These are phyloP conservation scores for Gentiana macrophylla DNA, from an alignment of 257 asterid species.

Conservation along the genomic window DNA sequence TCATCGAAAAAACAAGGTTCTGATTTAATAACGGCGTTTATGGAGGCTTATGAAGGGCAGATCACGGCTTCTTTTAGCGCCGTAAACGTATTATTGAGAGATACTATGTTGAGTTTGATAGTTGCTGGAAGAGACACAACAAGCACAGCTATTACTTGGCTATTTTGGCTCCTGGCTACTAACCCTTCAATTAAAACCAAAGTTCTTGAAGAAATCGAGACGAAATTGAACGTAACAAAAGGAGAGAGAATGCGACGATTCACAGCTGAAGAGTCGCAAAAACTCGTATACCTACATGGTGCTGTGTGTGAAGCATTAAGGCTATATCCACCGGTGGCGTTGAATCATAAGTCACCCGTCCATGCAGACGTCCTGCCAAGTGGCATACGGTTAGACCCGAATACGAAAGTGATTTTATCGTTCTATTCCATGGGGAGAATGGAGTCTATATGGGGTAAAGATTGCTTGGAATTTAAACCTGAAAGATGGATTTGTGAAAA, in stretches of 20 bases:
- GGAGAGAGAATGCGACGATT: not conserved
- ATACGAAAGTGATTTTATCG: conserved; percentile 32
- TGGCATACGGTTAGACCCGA: conserved; percentile 22
- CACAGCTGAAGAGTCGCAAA: not conserved
- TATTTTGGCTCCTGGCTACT: conserved; percentile 25
- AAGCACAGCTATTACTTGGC: conserved; percentile 27
- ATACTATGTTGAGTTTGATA: conserved; percentile 32
- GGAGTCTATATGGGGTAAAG: conserved; percentile 33
- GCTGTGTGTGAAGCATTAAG: conserved; percentile 28
- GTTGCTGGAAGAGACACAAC: conserved; percentile 35
- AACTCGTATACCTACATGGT: conserved; percentile 28
- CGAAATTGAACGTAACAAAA: not conserved
- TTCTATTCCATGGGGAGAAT: conserved; percentile 42
- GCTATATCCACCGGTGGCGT: conserved; percentile 32
- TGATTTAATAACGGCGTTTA: conserved; percentile 14
- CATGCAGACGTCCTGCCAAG: conserved; percentile 25
- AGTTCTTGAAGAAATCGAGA: conserved; percentile 19
- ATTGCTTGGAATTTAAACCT: conserved; percentile 32
- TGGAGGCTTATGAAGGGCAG: too few relatives aligned
- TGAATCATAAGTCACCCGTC: conserved; percentile 28
- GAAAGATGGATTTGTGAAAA: conserved; percentile 30
- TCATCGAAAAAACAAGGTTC: conserved; percentile 20
- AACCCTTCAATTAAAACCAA: conserved; percentile 19
- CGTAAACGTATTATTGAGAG: conserved; percentile 27
- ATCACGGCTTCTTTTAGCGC: conserved; percentile 30